These are phyloP conservation scores for Kwoniella sp. DNA, from an alignment of 768 basidiomycete species.

Conservation along the genomic window DNA sequence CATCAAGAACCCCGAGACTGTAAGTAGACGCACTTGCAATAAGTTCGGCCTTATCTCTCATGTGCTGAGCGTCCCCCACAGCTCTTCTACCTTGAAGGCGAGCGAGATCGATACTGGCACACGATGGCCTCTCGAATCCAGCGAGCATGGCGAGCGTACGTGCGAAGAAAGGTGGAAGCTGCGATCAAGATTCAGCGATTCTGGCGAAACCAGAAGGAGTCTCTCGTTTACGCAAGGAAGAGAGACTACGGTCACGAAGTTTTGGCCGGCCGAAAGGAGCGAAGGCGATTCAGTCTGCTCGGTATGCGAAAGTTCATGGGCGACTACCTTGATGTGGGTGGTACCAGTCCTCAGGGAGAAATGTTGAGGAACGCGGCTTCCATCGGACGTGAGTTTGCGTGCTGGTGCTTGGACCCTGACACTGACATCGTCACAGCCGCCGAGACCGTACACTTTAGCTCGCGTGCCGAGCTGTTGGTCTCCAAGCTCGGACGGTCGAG, in stretches of 20 bases:
- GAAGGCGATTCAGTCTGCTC: conserved; percentile 84
- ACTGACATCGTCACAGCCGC: conserved; percentile 51
- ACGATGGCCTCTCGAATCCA: conserved; percentile 98
- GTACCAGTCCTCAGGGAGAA: conserved; percentile 66
- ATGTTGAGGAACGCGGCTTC: conserved; percentile 68
- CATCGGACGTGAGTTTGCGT: conserved; percentile 61
- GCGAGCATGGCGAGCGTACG: conserved; percentile 90
- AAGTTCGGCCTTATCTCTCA: conserved; percentile 54
- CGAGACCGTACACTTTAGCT: conserved; percentile 80
- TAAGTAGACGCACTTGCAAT: conserved; percentile 82
- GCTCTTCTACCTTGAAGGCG: conserved; percentile 96
- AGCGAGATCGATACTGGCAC: conserved; percentile 99
- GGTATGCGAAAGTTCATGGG: conserved; percentile 93
- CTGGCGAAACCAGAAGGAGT: conserved; percentile 98
- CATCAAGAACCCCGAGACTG: conserved; percentile 98
- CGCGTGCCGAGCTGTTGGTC: conserved; percentile 72
- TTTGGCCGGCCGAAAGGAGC: conserved; percentile 84
- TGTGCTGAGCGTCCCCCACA: conserved; percentile 43
- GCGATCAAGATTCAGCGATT: conserved; percentile 92
- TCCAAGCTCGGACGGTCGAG: conserved; percentile 82
- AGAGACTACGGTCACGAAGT: conserved; percentile 95
- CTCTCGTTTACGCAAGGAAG: conserved; percentile 77
- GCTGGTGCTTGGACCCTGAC: neutral
- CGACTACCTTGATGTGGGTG: conserved; percentile 89
- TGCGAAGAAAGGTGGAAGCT: conserved; percentile 91